Conservation (phyloP, 768 basidiomycete species). For the Dioszegia hungarica region DNA sequence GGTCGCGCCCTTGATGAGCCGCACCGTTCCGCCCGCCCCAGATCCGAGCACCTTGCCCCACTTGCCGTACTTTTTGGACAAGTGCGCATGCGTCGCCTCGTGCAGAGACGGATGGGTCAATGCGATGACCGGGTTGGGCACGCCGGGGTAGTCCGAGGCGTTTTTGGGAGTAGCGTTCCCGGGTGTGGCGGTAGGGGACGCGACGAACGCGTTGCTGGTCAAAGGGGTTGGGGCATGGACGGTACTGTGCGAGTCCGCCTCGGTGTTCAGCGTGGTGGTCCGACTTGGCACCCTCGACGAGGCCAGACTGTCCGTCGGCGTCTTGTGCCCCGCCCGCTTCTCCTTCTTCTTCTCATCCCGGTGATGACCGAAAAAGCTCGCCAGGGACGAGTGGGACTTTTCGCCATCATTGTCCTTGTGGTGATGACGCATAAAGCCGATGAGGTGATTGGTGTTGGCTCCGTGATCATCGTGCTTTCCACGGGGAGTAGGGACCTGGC, state of each 20-base stretch:
- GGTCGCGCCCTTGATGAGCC: constrained; percentile 78
- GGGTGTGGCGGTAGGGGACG: constrained; percentile 15
- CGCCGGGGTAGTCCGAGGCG: constrained; percentile 38
- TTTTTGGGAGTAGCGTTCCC: constrained; percentile 39
- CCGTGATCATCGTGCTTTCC: constrained; percentile 32
- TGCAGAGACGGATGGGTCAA: constrained; percentile 48
- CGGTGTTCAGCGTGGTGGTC: constrained; percentile 26
- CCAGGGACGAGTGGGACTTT: constrained; percentile 42
- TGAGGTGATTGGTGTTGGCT: constrained; percentile 34
- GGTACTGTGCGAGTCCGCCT: constrained; percentile 10
- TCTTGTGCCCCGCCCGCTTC: constrained; percentile 15
- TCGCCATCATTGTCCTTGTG: constrained; percentile 45
- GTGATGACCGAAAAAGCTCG: constrained; percentile 46
- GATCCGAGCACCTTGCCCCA: constrained; percentile 94
- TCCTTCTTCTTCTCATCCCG: constrained; percentile 40
- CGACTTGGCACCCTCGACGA: constrained; percentile 30
- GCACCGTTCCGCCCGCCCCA: constrained; percentile 96
- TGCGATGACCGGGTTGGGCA: constrained; percentile 45
- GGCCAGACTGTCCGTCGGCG: constrained; percentile 29
- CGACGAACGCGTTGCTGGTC: neutral
- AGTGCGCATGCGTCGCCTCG: constrained; percentile 56
- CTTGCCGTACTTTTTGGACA: constrained; percentile 98
- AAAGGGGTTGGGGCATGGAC: neutral
- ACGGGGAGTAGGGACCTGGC: constrained; percentile 11
- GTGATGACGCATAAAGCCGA: constrained; percentile 48